A percentile compares a stretch with the other conserved stretches of the same genome.
Evolutionary conservation across 495 filamentous ascomycete genomes (phyloP).

Genomic region (Lophiotrema nucula): DNA sequence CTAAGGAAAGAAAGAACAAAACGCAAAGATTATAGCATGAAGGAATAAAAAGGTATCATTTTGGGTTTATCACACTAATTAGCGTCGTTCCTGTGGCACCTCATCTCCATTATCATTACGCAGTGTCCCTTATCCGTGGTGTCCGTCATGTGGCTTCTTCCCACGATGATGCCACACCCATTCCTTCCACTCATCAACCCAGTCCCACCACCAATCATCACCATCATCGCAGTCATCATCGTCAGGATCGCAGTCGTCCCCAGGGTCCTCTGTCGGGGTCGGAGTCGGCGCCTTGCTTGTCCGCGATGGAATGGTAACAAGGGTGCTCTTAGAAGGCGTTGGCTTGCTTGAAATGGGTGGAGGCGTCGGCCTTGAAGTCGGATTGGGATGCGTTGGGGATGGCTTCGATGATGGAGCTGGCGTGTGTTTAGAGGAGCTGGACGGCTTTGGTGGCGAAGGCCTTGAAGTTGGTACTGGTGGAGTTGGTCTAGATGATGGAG

Average conservation of each 20-base stretch:
- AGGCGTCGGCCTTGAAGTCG: not conserved
- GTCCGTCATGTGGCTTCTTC: too few species aligned
- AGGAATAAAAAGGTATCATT: too few species aligned
- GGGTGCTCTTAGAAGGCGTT: not conserved
- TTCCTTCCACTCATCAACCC: slow-evolving; percentile 50
- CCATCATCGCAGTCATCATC: slow-evolving; percentile 59
- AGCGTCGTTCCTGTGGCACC: too few species aligned
- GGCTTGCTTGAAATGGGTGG: not conserved
- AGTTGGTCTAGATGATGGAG: slow-evolving; percentile 5
- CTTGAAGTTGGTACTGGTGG: not conserved
- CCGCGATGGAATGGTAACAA: not conserved
- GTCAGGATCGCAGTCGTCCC: not conserved
- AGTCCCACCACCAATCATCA: slow-evolving; percentile 74
- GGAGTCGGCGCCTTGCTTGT: not conserved
- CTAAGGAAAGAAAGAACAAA: too few species aligned
- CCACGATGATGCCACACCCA: too few species aligned
- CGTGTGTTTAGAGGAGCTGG: not conserved
- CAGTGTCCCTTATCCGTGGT: too few species aligned
- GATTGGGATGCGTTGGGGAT: too few species aligned
- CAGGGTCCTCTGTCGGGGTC: not conserved
- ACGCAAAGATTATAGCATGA: too few species aligned
- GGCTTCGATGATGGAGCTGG: not conserved
- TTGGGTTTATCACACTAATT: too few species aligned
- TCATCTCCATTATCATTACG: too few species aligned
- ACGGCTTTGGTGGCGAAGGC: not conserved